Evolutionary conservation across 805 yeast species (phyloP).

Genomic region (Yarrowia deformans): DNA sequence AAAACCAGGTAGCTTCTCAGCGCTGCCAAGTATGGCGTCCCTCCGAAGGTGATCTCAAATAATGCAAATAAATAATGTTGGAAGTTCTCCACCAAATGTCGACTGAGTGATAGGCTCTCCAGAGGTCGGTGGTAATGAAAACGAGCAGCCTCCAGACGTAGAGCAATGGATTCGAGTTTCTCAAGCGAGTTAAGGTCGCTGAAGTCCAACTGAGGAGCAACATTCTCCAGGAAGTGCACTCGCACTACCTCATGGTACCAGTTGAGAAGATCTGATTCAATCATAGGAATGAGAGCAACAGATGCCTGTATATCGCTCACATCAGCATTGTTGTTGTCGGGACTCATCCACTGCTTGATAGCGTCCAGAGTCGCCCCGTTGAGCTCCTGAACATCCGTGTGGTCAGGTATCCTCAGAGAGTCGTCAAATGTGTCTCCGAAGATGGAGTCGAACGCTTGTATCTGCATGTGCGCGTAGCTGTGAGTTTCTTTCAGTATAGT

Average conservation of each 20-base stretch:
- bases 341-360: slow-evolving; percentile 35
- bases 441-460: slow-evolving; percentile 31
- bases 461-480: neutral
- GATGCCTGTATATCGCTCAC: slow-evolving; percentile 13
- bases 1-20: slow-evolving; percentile 3
- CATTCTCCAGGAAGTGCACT: slow-evolving; percentile 39
- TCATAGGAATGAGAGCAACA: slow-evolving; percentile 12
- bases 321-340: neutral
- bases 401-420: slow-evolving; percentile 6
- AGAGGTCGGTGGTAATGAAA: slow-evolving; percentile 33
- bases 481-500: neutral
- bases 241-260: slow-evolving; percentile 40
- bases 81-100: slow-evolving; percentile 35
- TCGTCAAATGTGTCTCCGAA: slow-evolving; percentile 37
- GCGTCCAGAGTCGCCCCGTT: neutral
- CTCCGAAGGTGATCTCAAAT: slow-evolving; percentile 27
- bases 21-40: slow-evolving; percentile 2
- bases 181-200: slow-evolving; percentile 7
- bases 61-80: slow-evolving; percentile 36
- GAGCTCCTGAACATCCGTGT: neutral
- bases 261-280: slow-evolving; percentile 8
- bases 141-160: slow-evolving; percentile 22
- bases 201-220: slow-evolving; percentile 39
- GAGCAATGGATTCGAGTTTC: slow-evolving; percentile 10
- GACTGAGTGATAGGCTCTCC: slow-evolving; percentile 9